A percentile compares a stretch with the other conserved stretches of the same genome.
phyloP scores from a whole-genome alignment of 2,329 filamentous ascomycete species.

The Apiospora saccharicola region DNA sequence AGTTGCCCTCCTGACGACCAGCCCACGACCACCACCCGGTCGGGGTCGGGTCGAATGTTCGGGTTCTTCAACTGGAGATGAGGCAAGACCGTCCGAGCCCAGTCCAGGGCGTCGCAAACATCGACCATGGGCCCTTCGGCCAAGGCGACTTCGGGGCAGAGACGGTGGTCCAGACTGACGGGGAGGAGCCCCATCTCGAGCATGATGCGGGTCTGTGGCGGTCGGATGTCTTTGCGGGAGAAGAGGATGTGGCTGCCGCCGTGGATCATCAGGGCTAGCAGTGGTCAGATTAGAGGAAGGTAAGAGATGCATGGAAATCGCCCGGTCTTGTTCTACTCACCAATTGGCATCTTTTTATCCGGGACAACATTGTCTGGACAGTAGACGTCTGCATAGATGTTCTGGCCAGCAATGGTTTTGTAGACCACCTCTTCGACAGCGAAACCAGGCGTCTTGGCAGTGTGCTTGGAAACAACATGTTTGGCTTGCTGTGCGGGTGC shows the following conservation, averaged over 20 bases:
- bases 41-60: slow-evolving; percentile 32
- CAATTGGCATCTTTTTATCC: slow-evolving; percentile 21
- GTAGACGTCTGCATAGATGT: slow-evolving; percentile 44
- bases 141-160: slow-evolving; percentile 57
- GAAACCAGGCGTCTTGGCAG: slow-evolving; percentile 28
- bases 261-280: slow-evolving; percentile 53
- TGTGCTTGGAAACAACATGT: too few relatives aligned
- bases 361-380: slow-evolving; percentile 34
- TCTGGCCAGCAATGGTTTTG: slow-evolving; percentile 31
- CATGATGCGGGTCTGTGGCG: slow-evolving; percentile 46
- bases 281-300: not conserved
- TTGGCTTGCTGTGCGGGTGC: not conserved
- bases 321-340: not conserved
- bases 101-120: slow-evolving; percentile 50
- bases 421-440: slow-evolving; percentile 32
- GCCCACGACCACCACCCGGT: slow-evolving; percentile 50
- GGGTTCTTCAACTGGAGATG: slow-evolving; percentile 30
- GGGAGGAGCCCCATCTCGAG: slow-evolving; percentile 52
- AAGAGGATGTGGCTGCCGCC: slow-evolving; percentile 52
- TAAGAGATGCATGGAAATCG: not conserved
- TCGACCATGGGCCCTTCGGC: slow-evolving; percentile 55
- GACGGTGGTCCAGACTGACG: slow-evolving; percentile 56
- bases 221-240: slow-evolving; percentile 46
- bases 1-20: slow-evolving; percentile 58
- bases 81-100: slow-evolving; percentile 46